Conservation (phyloP, 2,329 filamentous ascomycete genomes). For the Aspergillus intermedius region DNA sequence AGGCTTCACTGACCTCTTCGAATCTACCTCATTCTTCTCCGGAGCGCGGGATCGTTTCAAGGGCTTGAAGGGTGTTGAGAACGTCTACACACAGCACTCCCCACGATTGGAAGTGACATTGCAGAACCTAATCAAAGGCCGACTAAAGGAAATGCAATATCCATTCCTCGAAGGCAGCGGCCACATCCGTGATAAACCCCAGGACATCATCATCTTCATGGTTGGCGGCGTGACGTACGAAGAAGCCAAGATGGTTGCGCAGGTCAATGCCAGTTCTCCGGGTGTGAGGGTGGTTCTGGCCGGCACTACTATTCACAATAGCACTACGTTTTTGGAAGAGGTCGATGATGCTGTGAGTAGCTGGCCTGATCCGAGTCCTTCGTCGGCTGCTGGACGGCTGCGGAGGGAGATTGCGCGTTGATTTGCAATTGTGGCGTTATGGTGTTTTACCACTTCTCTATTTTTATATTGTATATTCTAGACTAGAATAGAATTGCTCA, state of each 20-base stretch:
- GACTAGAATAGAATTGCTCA: not conserved
- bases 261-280: constrained; percentile 83
- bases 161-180: constrained; percentile 88
- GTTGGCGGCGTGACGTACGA: constrained; percentile 92
- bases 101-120: constrained; percentile 79
- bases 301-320: constrained; percentile 83
- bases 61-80: constrained; percentile 93
- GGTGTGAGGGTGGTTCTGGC: constrained; percentile 85
- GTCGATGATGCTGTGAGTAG: constrained; percentile 79
- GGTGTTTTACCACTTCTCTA: not conserved
- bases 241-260: constrained; percentile 92
- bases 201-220: constrained; percentile 94
- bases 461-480: not conserved
- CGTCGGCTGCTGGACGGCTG: constrained; percentile 57
- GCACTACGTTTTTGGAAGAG: constrained; percentile 79
- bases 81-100: constrained; percentile 97
- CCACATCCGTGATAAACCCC: constrained; percentile 85
- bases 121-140: constrained; percentile 88
- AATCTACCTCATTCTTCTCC: constrained; percentile 83
- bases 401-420: constrained; percentile 55
- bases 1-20: constrained; percentile 86
- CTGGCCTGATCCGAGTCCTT: constrained; percentile 67
- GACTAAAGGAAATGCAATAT: constrained; percentile 77
- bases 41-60: constrained; percentile 83
- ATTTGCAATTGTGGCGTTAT: constrained; percentile 10